Base-by-base conservation (phyloP, 2,329 filamentous ascomycete genomes). In the Paramyrothecium sp. region DNA sequence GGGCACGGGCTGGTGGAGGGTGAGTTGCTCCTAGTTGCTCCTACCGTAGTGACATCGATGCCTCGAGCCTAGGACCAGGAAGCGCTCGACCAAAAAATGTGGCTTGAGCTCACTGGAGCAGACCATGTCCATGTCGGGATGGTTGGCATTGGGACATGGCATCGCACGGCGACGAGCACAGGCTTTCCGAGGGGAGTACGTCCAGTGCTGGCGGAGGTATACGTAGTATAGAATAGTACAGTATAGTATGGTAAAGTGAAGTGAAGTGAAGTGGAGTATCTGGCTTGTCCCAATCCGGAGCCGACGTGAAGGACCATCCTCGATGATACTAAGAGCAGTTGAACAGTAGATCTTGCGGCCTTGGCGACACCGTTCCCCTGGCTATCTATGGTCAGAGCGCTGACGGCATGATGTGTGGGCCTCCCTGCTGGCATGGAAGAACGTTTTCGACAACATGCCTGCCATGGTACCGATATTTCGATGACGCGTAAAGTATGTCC, bases 61-160 rank as follows among this genome's bases (percentile, higher is more conserved):
- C 21, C 7, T 13, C 49, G 19, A n/a, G 22, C 19, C 22, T 51
- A 22, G 22, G n/a, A n/a, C n/a, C n/a, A 51, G 17, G 20, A 30
- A n/a, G 22, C 10, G 49, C 16, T n/a, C n/a, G n/a, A n/a, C n/a
- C n/a, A n/a, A n/a, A n/a, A n/a, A n/a, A 51, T 51, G 49, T 51
- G 49, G 49, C 49, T 51, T 7, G 49, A 51, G 49, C 20, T 51
- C 49, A 51, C 20, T 30, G 49, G 49, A 51, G 49, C 49, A n/a
- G 26, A 51, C 26, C 38, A 44, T 44, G 38, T 19, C n/a, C n/a
- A n/a, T n/a, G n/a, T n/a, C n/a, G 38, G 38, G 38, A 44, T 44
- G 13, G 38, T n/a, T n/a, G 26, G 38, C 38, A 16, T 44, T 12
- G n/a, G 38, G 13, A 12, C 38, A 16, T 44, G 38, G 38, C 5